phyloP scores from a whole-genome alignment of 305 asterid species.

The Rubia balearica region DNA sequence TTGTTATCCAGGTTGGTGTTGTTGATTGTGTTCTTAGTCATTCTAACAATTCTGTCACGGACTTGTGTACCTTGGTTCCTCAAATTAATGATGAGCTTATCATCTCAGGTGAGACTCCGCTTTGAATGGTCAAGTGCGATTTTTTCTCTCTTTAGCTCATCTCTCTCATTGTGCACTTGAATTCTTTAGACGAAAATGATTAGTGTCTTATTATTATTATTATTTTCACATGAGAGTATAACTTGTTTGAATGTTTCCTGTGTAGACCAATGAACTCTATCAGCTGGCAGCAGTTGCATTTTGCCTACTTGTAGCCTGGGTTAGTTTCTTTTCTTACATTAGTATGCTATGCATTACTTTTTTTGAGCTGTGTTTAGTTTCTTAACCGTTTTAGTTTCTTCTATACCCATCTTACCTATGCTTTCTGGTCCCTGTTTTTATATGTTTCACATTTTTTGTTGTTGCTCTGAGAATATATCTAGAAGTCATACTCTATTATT shows the following conservation, averaged over 20 bases:
- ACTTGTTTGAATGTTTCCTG: slow-evolving; percentile 17
- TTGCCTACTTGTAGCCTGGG: slow-evolving; percentile 99
- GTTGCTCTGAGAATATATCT: background rate
- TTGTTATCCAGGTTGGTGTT: slow-evolving; percentile 86
- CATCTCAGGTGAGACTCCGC: slow-evolving; percentile 67
- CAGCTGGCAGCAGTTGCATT: slow-evolving; percentile 96
- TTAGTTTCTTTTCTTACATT: slow-evolving; percentile 37
- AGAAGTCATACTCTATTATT: background rate
- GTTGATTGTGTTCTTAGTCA: slow-evolving; percentile 79
- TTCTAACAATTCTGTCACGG: slow-evolving; percentile 63
- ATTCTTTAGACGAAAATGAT: background rate
- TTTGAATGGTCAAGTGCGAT: background rate
- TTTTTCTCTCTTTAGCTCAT: background rate
- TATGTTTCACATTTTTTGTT: background rate
- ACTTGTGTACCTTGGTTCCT: slow-evolving; percentile 95
- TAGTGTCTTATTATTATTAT: too few relatives aligned
- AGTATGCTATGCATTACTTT: slow-evolving; percentile 9
- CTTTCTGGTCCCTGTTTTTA: background rate
- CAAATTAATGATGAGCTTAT: slow-evolving; percentile 95
- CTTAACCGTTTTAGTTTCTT: background rate
- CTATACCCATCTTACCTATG: background rate
- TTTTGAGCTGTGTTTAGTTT: background rate
- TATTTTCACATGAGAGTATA: background rate
- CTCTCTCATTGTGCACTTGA: background rate
- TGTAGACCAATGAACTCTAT: slow-evolving; percentile 96